These are phyloP conservation scores for Plasmodium inui DNA, from an alignment of 169 alveolate genomes.

Conservation along the genomic window DNA sequence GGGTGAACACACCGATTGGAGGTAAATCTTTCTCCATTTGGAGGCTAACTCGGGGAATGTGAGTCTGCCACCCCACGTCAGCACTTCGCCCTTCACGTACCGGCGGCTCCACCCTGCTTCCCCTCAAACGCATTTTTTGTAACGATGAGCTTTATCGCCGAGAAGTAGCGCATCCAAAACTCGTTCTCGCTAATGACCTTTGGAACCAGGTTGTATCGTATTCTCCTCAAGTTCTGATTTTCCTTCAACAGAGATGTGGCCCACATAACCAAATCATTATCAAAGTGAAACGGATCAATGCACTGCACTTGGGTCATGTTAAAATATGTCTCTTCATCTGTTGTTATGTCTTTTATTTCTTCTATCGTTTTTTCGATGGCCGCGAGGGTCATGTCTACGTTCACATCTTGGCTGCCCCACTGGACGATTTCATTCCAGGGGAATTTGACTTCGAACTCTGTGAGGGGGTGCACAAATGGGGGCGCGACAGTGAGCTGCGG, in stretches of 20 bases:
- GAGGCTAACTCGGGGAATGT: no score
- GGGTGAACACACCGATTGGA: no score
- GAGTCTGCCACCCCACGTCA: not conserved
- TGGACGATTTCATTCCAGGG: slow-evolving; percentile 63
- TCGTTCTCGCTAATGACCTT: slow-evolving; percentile 51
- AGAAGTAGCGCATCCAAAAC: slow-evolving; percentile 46
- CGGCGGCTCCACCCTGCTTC: not conserved
- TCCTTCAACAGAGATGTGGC: slow-evolving; percentile 48
- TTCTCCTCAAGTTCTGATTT: slow-evolving; percentile 16
- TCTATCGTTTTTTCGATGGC: slow-evolving; percentile 34
- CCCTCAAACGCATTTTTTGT: slow-evolving; percentile 10
- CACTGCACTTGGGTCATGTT: slow-evolving; percentile 22
- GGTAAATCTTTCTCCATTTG: no score
- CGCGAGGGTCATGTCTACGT: slow-evolving; percentile 15
- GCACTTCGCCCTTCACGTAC: not conserved
- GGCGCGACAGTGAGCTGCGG: not conserved
- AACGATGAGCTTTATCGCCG: slow-evolving; percentile 53
- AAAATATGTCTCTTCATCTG: slow-evolving; percentile 52
- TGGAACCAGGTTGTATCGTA: slow-evolving; percentile 51
- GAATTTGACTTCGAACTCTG: slow-evolving; percentile 40
- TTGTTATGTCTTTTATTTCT: slow-evolving; percentile 63
- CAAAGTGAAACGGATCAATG: slow-evolving; percentile 30
- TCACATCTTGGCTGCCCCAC: slow-evolving; percentile 53
- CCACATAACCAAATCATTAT: slow-evolving; percentile 27
- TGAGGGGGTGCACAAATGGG: not conserved